These are phyloP conservation scores for Dalbergia cochinchinensis DNA, from an alignment of 306 rosid species.

Conservation along the genomic window DNA sequence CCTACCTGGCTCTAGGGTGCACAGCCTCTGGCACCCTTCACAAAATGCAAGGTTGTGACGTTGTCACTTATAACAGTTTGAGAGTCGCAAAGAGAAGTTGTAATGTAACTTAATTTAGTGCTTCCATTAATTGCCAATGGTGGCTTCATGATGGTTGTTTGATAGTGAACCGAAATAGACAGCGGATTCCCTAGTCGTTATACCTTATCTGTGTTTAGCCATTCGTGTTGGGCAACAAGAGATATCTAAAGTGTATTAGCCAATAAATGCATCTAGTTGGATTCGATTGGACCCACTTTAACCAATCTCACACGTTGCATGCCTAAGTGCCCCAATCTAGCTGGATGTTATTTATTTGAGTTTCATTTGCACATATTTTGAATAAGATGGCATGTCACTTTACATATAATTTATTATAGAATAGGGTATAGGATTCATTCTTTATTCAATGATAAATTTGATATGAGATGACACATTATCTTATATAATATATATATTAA, in stretches of 20 bases:
- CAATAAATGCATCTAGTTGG: conserved; percentile 7
- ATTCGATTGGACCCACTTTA: conserved; percentile 20
- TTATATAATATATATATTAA: too few relatives aligned
- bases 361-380: too few relatives aligned
- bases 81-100: too few relatives aligned
- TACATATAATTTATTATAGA: too few relatives aligned
- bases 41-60: neutral
- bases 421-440: too few relatives aligned
- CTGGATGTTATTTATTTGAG: neutral
- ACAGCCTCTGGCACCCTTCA: neutral
- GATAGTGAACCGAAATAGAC: conserved; percentile 15
- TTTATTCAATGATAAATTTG: too few relatives aligned
- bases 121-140: conserved; percentile 16
- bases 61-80: conserved; percentile 1
- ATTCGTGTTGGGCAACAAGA: conserved; percentile 35
- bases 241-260: conserved; percentile 3
- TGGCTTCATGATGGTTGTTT: conserved; percentile 4
- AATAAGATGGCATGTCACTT: too few relatives aligned
- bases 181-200: neutral
- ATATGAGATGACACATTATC: too few relatives aligned
- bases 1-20: conserved; percentile 30
- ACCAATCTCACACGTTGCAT: neutral
- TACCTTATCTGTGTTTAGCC: conserved; percentile 51
- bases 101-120: neutral
- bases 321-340: neutral